phyloP scores from a whole-genome alignment of 352 stramenopile genomes.

The Plasmopara muralis region DNA sequence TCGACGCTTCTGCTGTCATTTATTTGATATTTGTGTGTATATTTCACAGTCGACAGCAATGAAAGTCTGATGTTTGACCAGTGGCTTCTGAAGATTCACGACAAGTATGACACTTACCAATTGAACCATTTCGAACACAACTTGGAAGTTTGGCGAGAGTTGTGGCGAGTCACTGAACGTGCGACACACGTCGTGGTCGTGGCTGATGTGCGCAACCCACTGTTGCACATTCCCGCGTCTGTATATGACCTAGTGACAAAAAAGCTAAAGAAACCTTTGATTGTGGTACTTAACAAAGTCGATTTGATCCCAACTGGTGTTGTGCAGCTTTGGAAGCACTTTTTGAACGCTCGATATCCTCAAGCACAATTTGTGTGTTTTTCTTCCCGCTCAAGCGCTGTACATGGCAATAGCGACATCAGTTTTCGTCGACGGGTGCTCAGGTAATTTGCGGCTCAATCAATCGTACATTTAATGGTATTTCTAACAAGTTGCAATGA shows the following conservation, averaged over 20 bases:
- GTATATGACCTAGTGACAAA: conserved; percentile 76
- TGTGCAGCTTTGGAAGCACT: conserved; percentile 61
- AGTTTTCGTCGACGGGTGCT: conserved; percentile 62
- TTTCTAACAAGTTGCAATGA: conserved; percentile 1
- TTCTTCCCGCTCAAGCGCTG: conserved; percentile 68
- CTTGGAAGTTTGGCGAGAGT: conserved; percentile 76
- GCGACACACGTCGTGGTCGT: conserved; percentile 75
- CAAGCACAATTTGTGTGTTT: conserved; percentile 67
- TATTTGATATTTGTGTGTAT: neutral
- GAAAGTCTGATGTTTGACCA: conserved; percentile 82
- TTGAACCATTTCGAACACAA: conserved; percentile 86
- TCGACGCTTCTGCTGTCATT: conserved; percentile 1
- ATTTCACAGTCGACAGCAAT: conserved; percentile 54
- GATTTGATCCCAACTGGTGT: conserved; percentile 62
- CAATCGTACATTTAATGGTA: neutral
- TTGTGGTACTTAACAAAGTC: conserved; percentile 83
- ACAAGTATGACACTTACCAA: conserved; percentile 76
- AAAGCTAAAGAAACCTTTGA: conserved; percentile 67
- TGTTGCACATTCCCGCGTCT: conserved; percentile 75
- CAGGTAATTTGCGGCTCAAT: conserved; percentile 21
- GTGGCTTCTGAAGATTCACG: conserved; percentile 81
- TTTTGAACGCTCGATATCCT: conserved; percentile 56
- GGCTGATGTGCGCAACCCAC: conserved; percentile 71
- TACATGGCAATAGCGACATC: conserved; percentile 60
- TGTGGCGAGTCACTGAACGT: conserved; percentile 83